phyloP scores from a whole-genome alignment of 2,329 filamentous ascomycete genomes.

The Aspergillus puulaauensis region DNA sequence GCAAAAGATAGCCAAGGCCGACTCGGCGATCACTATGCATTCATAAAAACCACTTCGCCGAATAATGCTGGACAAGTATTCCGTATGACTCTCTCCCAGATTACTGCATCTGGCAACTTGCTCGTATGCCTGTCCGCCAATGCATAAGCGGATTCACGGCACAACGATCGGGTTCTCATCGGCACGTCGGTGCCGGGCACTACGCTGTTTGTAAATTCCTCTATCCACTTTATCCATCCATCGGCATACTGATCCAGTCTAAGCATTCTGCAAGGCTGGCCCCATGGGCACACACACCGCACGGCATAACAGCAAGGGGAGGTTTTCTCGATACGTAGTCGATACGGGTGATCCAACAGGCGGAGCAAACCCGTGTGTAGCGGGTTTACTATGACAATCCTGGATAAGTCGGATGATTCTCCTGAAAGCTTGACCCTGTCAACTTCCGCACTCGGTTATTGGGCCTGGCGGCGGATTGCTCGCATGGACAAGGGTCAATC shows the following conservation, averaged over 20 bases:
- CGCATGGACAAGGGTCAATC: no score
- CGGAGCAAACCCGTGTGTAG: neutral
- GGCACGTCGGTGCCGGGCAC: slow-evolving; percentile 19
- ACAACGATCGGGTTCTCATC: slow-evolving; percentile 9
- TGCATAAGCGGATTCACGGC: slow-evolving; percentile 13
- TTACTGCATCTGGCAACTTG: slow-evolving; percentile 4
- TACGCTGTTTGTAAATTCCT: neutral
- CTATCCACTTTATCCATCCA: no score
- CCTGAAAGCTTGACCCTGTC: slow-evolving; percentile 15
- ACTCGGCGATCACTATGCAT: neutral
- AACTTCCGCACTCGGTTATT: neutral
- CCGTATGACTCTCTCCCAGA: neutral
- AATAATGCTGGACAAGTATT: neutral
- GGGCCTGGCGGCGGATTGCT: neutral
- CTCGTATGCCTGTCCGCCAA: neutral
- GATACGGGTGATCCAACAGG: neutral
- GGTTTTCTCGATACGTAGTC: neutral
- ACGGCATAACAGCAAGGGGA: neutral
- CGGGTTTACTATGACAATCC: neutral
- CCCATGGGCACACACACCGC: neutral
- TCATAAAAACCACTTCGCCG: neutral
- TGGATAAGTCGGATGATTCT: slow-evolving; percentile 12
- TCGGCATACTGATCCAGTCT: neutral
- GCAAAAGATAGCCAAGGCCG: no score
- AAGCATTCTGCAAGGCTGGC: slow-evolving; percentile 1